Conservation (phyloP, 495 filamentous ascomycete species). For the Bryoglossum gracile region DNA sequence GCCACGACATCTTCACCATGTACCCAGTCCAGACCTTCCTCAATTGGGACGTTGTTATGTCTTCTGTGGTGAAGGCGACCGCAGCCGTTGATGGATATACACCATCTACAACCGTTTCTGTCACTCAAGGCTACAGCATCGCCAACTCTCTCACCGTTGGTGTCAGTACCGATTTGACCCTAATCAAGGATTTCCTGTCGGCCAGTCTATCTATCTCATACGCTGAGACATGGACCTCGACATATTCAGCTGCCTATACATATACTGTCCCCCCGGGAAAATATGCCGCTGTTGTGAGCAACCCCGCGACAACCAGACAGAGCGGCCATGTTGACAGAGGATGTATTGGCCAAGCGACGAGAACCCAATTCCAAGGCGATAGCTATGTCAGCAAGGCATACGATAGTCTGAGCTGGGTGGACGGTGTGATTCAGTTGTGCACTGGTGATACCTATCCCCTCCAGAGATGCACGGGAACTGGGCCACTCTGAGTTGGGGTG, state of each 20-base stretch:
- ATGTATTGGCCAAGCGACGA: neutral
- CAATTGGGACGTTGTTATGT: constrained; percentile 15
- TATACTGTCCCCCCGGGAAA: constrained; percentile 2
- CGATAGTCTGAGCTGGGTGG: constrained; percentile 9
- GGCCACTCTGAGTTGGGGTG: no score
- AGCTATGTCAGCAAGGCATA: constrained; percentile 5
- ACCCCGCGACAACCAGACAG: constrained; percentile 8
- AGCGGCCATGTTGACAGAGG: constrained; percentile 6
- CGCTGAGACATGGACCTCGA: constrained; percentile 7
- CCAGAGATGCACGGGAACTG: constrained; percentile 5
- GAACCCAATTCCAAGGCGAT: constrained; percentile 2
- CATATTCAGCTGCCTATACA: constrained; percentile 6
- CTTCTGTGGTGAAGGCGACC: constrained; percentile 1
- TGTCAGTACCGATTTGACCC: neutral
- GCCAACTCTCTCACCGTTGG: constrained; percentile 5
- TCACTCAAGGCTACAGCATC: constrained; percentile 11
- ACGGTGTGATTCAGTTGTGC: constrained; percentile 8
- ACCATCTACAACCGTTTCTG: neutral
- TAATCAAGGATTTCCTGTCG: neutral
- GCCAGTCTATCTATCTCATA: constrained; percentile 1
- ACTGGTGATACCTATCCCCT: constrained; percentile 8
- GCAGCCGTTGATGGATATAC: neutral
- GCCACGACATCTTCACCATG: constrained; percentile 1
- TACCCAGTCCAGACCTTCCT: constrained; percentile 10
- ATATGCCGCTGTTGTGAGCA: constrained; percentile 12